Evolutionary conservation across 495 filamentous ascomycete species (phyloP), one percentile per base, ranked within the genome.

Genomic region (Friedmanniomyces endolithicus): DNA sequence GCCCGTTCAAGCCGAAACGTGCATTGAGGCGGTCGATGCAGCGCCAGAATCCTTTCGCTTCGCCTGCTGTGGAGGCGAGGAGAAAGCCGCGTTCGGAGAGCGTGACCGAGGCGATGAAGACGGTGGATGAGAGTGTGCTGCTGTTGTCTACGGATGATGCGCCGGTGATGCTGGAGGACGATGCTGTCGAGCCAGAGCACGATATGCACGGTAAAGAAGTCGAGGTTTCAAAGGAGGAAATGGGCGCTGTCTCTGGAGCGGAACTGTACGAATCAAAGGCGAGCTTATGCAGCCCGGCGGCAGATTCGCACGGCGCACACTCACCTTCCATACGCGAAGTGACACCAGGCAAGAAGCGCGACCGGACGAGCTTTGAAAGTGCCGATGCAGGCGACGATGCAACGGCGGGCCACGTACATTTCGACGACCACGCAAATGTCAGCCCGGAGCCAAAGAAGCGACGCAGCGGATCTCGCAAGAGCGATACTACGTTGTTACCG

Each of bases 1-100:
- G 55, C 37, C 59, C 59, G 31, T 62, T 62, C 55, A 53, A 55
- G 55, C 55, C 59, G 22, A 57, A 35, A 33, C 20, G 54, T 27
- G 35, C 19, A 2, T 48, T 62, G 45, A 39, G 59, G 31, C 29
- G 59, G 43, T 58, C 55, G 2, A 2, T 31, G 20, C 48, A 17
- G 29, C 24, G 24, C 12, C 22, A 16, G 40, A 43, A 60, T 34
- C 52, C 48, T 1, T 60, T 60, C 48, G 57, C 57, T 35, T 56
- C 52, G 14, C 57, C 57, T 11, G 37, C 2, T 8, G 19, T 25
- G n/a, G 17, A 24, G 23, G 24, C 17, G 24, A 17, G 19, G 40
- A 31, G 11, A 37, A 44, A 44, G 37, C 19, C 44, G 31, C 14
- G 48, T 11, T 25, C 23, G 27, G 34, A 41, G 19, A 34, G 47